Conservation (phyloP, 805 yeast species). For the Nakazawaea wickerhamii region DNA sequence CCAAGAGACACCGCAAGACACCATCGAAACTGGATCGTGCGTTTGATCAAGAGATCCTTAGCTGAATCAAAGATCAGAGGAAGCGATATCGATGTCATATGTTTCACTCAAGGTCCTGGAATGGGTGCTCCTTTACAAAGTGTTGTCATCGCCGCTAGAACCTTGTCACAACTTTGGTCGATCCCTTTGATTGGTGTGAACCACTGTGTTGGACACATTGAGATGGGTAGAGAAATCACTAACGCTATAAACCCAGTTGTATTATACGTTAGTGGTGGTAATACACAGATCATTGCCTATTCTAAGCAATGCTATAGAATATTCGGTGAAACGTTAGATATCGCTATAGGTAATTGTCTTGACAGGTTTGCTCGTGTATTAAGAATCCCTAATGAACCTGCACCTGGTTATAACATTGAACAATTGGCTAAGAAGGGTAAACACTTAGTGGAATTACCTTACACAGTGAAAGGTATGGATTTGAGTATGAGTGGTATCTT, state of each 20-base stretch:
- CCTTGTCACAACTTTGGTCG: constrained; percentile 72
- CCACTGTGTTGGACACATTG: constrained; percentile 97
- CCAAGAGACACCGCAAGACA: constrained; percentile 97
- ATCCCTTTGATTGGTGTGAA: constrained; percentile 91
- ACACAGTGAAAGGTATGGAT: constrained; percentile 99
- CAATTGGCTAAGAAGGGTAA: constrained; percentile 76
- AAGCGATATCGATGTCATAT: constrained; percentile 65
- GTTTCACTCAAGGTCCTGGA: constrained; percentile 98
- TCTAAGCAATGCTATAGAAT: constrained; percentile 90
- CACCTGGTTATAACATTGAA: constrained; percentile 97
- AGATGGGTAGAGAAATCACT: constrained; percentile 98
- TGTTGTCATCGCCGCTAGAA: constrained; percentile 88
- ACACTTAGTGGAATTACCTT: constrained; percentile 72
- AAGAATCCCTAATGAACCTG: constrained; percentile 85
- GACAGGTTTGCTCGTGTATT: constrained; percentile 94
- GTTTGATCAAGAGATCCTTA: constrained; percentile 65
- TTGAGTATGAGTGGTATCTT: constrained; percentile 92
- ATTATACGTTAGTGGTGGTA: constrained; percentile 95
- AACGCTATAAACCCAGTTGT: constrained; percentile 98
- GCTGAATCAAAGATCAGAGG: constrained; percentile 48
- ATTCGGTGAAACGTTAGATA: constrained; percentile 98
- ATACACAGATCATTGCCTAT: constrained; percentile 96
- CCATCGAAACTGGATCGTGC: constrained; percentile 89
- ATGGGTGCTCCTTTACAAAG: constrained; percentile 98
- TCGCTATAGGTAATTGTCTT: constrained; percentile 95